A percentile compares a stretch with the other conserved stretches of the same genome.
Evolutionary conservation across 345 rosid genomes (phyloP).

Genomic region (Rhodamnia argentea): DNA sequence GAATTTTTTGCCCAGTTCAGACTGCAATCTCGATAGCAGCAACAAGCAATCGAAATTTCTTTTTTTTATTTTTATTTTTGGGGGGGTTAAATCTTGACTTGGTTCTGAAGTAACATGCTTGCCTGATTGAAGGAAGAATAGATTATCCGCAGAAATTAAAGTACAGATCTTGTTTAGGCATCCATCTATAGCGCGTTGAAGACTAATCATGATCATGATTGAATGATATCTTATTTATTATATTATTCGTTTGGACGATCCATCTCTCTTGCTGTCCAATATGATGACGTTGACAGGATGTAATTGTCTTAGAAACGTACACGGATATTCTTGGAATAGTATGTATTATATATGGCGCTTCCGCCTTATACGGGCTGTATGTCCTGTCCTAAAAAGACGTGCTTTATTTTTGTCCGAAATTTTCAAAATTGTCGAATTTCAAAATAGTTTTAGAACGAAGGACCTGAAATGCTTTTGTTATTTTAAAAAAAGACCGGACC

Average conservation of each 20-base stretch:
- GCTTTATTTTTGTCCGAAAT: neutral
- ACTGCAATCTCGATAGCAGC: neutral
- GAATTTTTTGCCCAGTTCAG: neutral
- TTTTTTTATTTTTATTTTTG: neutral
- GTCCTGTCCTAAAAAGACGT: neutral
- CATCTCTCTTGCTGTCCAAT: neutral
- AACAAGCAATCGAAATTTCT: neutral
- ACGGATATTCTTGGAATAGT: neutral
- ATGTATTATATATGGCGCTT: neutral
- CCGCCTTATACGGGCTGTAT: neutral
- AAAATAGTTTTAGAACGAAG: no score
- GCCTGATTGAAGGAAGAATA: neutral
- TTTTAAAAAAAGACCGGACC: no score
- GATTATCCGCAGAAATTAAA: neutral
- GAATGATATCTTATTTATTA: neutral
- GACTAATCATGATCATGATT: neutral
- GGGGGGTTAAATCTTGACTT: neutral
- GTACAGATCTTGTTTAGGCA: neutral
- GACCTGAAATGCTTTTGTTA: rapidly evolving
- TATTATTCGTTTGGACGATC: neutral
- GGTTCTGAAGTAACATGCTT: neutral
- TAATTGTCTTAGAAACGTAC: neutral
- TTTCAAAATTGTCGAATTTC: neutral
- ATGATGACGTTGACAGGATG: neutral
- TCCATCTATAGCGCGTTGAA: neutral